phyloP scores from a whole-genome alignment of 495 filamentous ascomycete species.

The Aspergillus coremiiformis region DNA sequence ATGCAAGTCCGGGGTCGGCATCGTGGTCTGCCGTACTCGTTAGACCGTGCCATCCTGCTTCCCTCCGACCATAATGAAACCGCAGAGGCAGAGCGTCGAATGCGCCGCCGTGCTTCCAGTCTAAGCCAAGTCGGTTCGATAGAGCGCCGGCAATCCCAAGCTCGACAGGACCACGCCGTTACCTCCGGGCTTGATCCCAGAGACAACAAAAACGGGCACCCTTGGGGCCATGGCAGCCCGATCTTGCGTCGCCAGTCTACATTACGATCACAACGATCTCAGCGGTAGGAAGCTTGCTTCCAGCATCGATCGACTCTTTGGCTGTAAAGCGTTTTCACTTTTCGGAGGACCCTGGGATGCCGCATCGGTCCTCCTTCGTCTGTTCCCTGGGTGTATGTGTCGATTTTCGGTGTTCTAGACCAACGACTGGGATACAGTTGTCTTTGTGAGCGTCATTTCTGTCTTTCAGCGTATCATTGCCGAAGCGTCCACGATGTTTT shows the following conservation, averaged over 20 bases:
- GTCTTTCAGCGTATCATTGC: not conserved
- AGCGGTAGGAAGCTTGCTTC: not conserved
- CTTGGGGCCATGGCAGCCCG: not conserved
- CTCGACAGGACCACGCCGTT: constrained; percentile 17
- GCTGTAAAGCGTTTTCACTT: not conserved
- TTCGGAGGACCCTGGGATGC: not conserved
- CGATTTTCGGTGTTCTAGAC: not conserved
- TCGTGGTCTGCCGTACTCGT: constrained; percentile 82
- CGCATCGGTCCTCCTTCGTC: not conserved
- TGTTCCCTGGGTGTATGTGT: not conserved
- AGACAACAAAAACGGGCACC: constrained; percentile 1
- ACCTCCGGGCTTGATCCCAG: constrained; percentile 25
- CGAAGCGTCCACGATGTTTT: not conserved
- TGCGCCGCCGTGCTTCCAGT: constrained; percentile 49
- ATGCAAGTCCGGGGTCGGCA: constrained; percentile 92
- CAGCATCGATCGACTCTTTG: not conserved
- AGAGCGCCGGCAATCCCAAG: constrained; percentile 21
- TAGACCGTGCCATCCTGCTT: constrained; percentile 83
- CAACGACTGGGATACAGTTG: not conserved
- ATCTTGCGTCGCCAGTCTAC: constrained; percentile 1
- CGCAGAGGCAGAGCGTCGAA: constrained; percentile 46
- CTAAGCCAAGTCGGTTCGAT: constrained; percentile 36
- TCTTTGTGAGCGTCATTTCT: not conserved
- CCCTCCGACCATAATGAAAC: constrained; percentile 69
- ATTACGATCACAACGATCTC: not conserved